A percentile compares a stretch with the other conserved stretches of the same genome.
Conservation (phyloP, 2,329 filamentous ascomycete genomes). For the Nakataea oryzae region DNA sequence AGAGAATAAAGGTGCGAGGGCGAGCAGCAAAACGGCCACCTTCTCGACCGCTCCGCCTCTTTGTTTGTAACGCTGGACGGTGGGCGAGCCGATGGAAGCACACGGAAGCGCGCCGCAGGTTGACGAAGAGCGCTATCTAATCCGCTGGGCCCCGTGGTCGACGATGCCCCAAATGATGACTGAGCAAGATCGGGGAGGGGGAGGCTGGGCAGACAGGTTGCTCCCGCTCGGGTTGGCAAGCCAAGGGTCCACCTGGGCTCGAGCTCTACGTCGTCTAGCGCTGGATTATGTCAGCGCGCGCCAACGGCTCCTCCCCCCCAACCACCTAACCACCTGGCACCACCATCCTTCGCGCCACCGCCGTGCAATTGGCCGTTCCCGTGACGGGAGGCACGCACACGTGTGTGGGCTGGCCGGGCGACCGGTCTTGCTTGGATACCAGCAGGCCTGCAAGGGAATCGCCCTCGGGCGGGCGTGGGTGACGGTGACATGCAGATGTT, state of each 20-base stretch:
- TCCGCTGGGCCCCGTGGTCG: too few species aligned
- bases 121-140: neutral
- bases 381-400: too few species aligned
- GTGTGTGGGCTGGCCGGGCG: too few species aligned
- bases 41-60: too few species aligned
- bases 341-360: too few species aligned
- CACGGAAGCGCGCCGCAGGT: neutral
- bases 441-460: too few species aligned
- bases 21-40: too few species aligned
- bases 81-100: neutral
- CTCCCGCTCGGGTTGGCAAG: neutral
- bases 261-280: neutral
- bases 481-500: neutral
- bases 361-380: too few species aligned
- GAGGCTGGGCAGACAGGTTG: neutral
- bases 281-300: neutral
- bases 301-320: neutral
- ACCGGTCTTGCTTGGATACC: too few species aligned
- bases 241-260: neutral
- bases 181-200: too few species aligned
- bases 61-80: neutral
- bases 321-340: neutral
- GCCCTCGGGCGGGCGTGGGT: too few species aligned
- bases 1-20: neutral
- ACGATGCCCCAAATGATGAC: neutral